phyloP scores from a whole-genome alignment of 257 asterid genomes.

The Petrea volubilis region DNA sequence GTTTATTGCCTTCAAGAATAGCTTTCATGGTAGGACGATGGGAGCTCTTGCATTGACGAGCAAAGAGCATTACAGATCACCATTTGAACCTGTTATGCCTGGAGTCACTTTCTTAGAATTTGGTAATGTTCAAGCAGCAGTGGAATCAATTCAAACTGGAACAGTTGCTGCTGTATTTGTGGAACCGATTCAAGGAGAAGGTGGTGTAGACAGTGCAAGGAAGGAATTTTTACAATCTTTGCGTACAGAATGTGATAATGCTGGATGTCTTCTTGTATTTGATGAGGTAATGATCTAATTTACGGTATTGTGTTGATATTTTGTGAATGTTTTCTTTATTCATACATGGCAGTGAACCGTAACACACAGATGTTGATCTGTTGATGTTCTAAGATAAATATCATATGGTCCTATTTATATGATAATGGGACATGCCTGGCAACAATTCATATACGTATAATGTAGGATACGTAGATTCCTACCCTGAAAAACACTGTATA shows the following conservation, averaged over 20 bases:
- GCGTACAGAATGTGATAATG: slow-evolving; percentile 48
- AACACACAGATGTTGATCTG: no score
- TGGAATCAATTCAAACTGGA: slow-evolving; percentile 44
- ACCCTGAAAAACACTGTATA: background rate
- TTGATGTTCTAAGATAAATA: no score
- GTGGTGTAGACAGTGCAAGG: slow-evolving; percentile 61
- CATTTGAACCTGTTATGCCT: slow-evolving; percentile 73
- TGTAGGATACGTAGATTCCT: no score
- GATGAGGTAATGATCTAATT: slow-evolving; percentile 56
- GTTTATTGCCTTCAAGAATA: slow-evolving; percentile 61
- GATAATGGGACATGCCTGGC: no score
- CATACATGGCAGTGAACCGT: no score
- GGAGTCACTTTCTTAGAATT: slow-evolving; percentile 61
- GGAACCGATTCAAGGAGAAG: slow-evolving; percentile 76
- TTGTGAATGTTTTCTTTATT: no score
- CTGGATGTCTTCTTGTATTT: slow-evolving; percentile 60
- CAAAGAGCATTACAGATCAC: slow-evolving; percentile 58
- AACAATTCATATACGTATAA: no score
- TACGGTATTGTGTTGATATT: background rate
- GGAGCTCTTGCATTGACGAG: slow-evolving; percentile 75
- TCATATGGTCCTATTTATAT: no score
- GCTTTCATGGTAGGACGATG: slow-evolving; percentile 74
- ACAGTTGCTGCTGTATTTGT: slow-evolving; percentile 69
- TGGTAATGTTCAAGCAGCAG: slow-evolving; percentile 53
- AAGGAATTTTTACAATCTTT: slow-evolving; percentile 53